Evolutionary conservation across 306 rosid species (phyloP), one percentile per base, ranked within the genome.

Genomic region (Prunus davidiana): DNA sequence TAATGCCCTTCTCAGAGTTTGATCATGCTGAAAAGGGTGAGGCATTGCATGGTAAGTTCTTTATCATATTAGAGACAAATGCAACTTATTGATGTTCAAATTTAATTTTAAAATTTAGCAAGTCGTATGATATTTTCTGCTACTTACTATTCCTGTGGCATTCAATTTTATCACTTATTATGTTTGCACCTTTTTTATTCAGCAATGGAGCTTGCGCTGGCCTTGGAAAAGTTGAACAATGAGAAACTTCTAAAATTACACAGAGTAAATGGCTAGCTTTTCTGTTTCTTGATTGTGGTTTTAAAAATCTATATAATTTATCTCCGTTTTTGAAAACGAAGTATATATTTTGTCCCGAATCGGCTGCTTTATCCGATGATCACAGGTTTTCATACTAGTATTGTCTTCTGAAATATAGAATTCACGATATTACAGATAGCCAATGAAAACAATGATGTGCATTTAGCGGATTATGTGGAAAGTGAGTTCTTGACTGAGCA

Each of bases 131-230:
- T 38, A 38, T 1, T 38, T 38, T 38, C 43, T 7, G 9, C 43
- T 38, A 38, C 43, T 38, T 38, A 38, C 9, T 38, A 9, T 1
- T 38, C 8, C 0, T 38, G 43, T 62, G 43, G 34, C 27, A 38
- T 12, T 64, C 25, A 38, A 2, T 38, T 64, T 34, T 64, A 41
- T 34, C 25, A 34, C 20, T 69, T 28, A 57, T 51, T 54, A 2
- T 54, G 15, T 32, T 32, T 71, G 12, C 64, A 12, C 18, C 6
- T 15, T 54, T 19, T 22, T 80, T 12, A 47, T 16, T 30, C 80
- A 84, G 84, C 80, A 80, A 84, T 84, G 84, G 87, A 81, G 82
- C 79, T 84, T 65, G 81, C 83, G 20, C 68, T 84, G 49, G 78
- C 82, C 81, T 41, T 84, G 84, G 82, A 84, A 80, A 84, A 25